Percentiles rank a stretch among this genome's conserved stretches.
Evolutionary conservation across 2,329 filamentous ascomycete genomes (phyloP).

Genomic region (Zymoseptoria crescenta): DNA sequence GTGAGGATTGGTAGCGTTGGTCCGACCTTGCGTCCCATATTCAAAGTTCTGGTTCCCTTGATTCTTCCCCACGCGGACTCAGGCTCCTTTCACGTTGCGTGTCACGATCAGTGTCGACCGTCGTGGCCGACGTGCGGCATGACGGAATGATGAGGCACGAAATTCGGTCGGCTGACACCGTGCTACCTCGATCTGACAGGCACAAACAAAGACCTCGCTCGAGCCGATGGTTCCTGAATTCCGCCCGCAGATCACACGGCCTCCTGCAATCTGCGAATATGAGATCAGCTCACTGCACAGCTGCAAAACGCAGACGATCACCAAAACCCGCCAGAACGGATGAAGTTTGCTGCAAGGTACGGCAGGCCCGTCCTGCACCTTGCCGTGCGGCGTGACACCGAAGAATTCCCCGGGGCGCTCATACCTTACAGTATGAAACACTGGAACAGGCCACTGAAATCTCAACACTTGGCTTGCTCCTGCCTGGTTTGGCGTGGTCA

Average conservation of each 20-base stretch:
- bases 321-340: neutral
- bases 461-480: neutral
- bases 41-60: slow-evolving; percentile 17
- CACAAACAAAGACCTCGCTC: neutral
- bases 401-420: neutral
- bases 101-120: neutral
- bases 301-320: neutral
- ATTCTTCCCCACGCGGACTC: neutral
- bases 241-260: neutral
- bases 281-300: neutral
- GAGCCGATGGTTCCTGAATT: neutral
- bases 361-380: neutral
- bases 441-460: neutral
- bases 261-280: neutral
- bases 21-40: neutral
- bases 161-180: neutral
- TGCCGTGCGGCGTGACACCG: neutral
- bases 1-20: neutral
- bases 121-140: neutral
- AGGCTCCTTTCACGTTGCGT: neutral
- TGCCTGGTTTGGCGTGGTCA: neutral
- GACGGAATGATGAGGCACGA: neutral
- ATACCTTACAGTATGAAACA: neutral
- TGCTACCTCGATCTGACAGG: neutral
- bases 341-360: neutral